Evolutionary conservation across 169 alveolate species (phyloP), one percentile per base, ranked within the genome.

Genomic region (Cryptosporidium muris): DNA sequence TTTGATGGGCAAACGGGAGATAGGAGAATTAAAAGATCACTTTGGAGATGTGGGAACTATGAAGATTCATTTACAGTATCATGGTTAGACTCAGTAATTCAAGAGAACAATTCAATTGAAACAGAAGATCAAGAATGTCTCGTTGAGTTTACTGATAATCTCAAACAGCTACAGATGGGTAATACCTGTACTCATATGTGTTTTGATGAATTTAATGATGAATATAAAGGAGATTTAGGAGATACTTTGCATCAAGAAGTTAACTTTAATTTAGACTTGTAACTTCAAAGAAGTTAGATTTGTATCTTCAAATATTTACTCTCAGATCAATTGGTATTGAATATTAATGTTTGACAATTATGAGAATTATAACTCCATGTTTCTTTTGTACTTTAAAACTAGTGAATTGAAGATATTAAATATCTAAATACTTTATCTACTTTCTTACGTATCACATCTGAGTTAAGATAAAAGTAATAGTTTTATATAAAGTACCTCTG

Each of bases 1-100:
- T 74, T 68, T 38, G 85, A 74, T 74, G 85, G 49, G 0, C 43
- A 52, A 34, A 74, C 48, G 5, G 49, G 62, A 8, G 60, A 53
- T 53, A 54, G 85, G 25, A 74, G 60, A 74, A 42, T 74, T 5
- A 74, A 74, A 51, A 74, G 85, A 40, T 53, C 54, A 47, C 51
- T 74, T 25, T 74, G 85, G 85, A 74, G 60, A 16, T 74, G 47
- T 49, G 51, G 16, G 9, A 68, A 64, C 42, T 54, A 74, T 38
- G 66, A 67, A 14, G 11, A 43, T 64, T 12, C 53, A n/a, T 74
- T 74, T n/a, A 40, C 85, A 14, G 42, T 74, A 43, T 74, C 85
- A 25, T 74, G 85, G 85, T 58, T 74, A 25, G 48, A 74, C 34
- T 54, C 85, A 8, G 54, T 36, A 14, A 60, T 47, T 42, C 51